Conservation (phyloP, 2,329 filamentous ascomycete genomes). For the Xylaria sp. region DNA sequence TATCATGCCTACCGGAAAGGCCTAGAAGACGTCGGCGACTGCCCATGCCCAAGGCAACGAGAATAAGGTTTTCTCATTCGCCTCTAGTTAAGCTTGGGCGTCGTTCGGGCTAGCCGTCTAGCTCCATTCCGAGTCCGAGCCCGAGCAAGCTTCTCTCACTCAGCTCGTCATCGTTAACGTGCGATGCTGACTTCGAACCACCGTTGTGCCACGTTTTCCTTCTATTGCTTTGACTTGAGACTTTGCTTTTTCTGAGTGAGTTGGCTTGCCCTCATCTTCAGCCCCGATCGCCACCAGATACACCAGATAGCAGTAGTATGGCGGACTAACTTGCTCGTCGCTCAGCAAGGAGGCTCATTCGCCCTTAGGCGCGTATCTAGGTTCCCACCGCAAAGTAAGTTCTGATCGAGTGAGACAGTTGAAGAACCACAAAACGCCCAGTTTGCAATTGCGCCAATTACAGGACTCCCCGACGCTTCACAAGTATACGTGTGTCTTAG, state of each 20-base stretch:
- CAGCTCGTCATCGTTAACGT: slow-evolving; percentile 40
- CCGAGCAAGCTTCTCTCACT: slow-evolving; percentile 6
- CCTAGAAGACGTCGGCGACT: slow-evolving; percentile 23
- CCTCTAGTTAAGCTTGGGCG: slow-evolving; percentile 25
- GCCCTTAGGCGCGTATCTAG: slow-evolving; percentile 34
- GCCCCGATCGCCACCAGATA: slow-evolving; percentile 22
- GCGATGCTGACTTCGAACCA: slow-evolving; percentile 39
- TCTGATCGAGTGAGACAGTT: slow-evolving; percentile 23
- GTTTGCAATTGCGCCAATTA: slow-evolving; percentile 43
- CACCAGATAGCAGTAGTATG: slow-evolving; percentile 28
- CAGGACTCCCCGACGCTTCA: slow-evolving; percentile 45
- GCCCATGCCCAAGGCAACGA: slow-evolving; percentile 22
- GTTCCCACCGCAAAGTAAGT: slow-evolving; percentile 38
- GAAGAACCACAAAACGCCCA: slow-evolving; percentile 34
- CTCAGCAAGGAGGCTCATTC: slow-evolving; percentile 35
- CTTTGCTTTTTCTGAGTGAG: slow-evolving; percentile 28
- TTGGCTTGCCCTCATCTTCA: slow-evolving; percentile 19
- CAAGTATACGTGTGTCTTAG: slow-evolving; percentile 36
- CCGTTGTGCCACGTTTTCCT: slow-evolving; percentile 47
- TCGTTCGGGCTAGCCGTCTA: slow-evolving; percentile 24
- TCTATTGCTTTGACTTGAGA: slow-evolving; percentile 28
- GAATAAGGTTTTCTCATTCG: slow-evolving; percentile 22
- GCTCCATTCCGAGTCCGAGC: slow-evolving; percentile 14
- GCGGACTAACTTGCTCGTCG: slow-evolving; percentile 30
- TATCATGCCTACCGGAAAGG: slow-evolving; percentile 32